Percentiles rank a stretch among this genome's conserved stretches.
phyloP scores from a whole-genome alignment of 1,284 basidiomycete species.

The Hymenochaete sp. region DNA sequence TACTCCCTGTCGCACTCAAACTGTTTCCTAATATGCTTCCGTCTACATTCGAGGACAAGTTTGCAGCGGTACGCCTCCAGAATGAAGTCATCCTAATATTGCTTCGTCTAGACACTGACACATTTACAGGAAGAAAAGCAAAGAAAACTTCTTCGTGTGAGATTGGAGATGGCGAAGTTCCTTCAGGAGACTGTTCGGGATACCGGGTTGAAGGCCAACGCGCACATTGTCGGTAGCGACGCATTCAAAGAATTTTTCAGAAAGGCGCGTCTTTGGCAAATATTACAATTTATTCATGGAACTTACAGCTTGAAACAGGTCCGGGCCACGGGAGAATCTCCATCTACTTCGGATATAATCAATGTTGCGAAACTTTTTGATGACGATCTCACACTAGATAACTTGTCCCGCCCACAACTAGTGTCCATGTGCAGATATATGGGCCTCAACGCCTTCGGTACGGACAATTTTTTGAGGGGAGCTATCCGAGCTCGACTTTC shows the following conservation, averaged over 20 bases:
- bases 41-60: slow-evolving; percentile 97
- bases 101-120: background rate
- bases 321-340: slow-evolving; percentile 89
- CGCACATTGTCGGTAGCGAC: slow-evolving; percentile 85
- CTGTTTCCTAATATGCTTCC: slow-evolving; percentile 99
- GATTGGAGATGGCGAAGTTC: slow-evolving; percentile 99
- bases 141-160: slow-evolving; percentile 87
- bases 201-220: slow-evolving; percentile 86
- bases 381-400: slow-evolving; percentile 96
- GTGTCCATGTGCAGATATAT: slow-evolving; percentile 97
- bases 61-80: slow-evolving; percentile 58
- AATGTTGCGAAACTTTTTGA: slow-evolving; percentile 96
- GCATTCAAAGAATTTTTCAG: slow-evolving; percentile 99
- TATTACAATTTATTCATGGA: background rate
- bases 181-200: slow-evolving; percentile 95
- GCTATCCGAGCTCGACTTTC: slow-evolving; percentile 83
- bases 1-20: slow-evolving; percentile 95
- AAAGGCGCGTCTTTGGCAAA: slow-evolving; percentile 46
- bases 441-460: slow-evolving; percentile 97
- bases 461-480: slow-evolving; percentile 96
- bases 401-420: slow-evolving; percentile 92
- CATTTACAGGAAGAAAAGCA: slow-evolving; percentile 86
- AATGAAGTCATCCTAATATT: background rate
- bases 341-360: slow-evolving; percentile 82
- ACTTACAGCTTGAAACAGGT: slow-evolving; percentile 40